Base-by-base conservation (phyloP, 805 yeast species). In the Candida sanyiensis region DNA sequence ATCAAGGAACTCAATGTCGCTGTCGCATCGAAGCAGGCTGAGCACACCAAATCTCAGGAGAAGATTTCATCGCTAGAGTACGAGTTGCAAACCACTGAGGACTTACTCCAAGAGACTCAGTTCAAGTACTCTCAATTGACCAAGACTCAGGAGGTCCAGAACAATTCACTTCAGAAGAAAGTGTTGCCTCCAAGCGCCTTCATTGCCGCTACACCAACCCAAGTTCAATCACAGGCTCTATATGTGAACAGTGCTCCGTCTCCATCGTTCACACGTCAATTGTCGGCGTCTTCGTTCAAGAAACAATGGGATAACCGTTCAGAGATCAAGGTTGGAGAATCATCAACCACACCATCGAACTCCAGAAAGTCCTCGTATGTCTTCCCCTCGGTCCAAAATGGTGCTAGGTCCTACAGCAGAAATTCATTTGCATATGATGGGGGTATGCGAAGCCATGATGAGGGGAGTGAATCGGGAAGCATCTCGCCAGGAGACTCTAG, bases 331-430 rank as follows among this genome's bases (percentile, higher is more conserved):
- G 47, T 72, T 37, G 77, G 75, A 6, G 77, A 74, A 46, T 64
- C 76, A 1, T 67, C 76, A 6, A 54, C 51, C 4, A 70, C 79
- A 0, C 76, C 76, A 7, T 52, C 59, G n/a, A 54, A 49, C 20
- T 49, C 54, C 37, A 45, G 57, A 9, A 55, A 55, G 44, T 17
- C 52, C 9, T 51, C 55, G 7, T 33, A 31, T 6, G 8, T 38
- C 8, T 40, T 28, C 28, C 37, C 12, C 17, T 23, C 15, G 20
- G 22, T 16, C 22, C 8, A 15, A 12, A 27, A 28, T 15, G 7
- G 9, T 7, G 40, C 42, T 15, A 49, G 37, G 6, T 49, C 46
- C 30, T 45, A 44, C 15, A 29, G 11, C 18, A 42, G n/a, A 4
- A n/a, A 19, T 6, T 21, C 40, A n/a, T 20, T 34, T n/a, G 47